Evolutionary conservation across 2,329 filamentous ascomycete species (phyloP).

Genomic region (Venturia asperata): DNA sequence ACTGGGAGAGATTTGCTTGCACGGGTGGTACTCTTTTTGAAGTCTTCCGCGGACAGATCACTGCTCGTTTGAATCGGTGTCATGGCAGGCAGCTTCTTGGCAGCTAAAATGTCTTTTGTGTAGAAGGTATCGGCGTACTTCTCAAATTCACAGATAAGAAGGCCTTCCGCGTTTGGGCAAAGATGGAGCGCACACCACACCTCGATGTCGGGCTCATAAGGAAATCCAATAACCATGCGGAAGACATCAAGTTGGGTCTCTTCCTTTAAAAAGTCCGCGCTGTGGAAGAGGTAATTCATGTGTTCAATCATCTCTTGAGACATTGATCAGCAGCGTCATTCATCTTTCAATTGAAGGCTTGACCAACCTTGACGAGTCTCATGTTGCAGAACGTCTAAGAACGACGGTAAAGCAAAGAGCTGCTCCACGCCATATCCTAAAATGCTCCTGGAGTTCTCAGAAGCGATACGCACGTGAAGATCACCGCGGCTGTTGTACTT

Average conservation of each 20-base stretch:
- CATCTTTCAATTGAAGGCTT: not conserved
- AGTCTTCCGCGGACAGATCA: not conserved
- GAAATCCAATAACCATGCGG: slow-evolving; percentile 6
- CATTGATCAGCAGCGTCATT: not conserved
- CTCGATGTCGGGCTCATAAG: slow-evolving; percentile 6
- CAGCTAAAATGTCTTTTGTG: not conserved
- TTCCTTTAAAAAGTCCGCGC: not conserved
- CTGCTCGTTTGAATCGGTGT: not conserved
- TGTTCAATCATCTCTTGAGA: not conserved
- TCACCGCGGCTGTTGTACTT: slow-evolving; percentile 3
- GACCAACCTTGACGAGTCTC: slow-evolving; percentile 7
- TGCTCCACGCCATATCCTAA: slow-evolving; percentile 10
- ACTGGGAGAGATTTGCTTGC: slow-evolving; percentile 5
- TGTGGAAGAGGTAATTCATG: slow-evolving; percentile 1
- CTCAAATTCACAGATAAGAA: slow-evolving; percentile 7
- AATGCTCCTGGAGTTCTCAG: not conserved
- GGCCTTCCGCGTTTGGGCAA: not conserved
- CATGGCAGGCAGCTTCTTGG: slow-evolving; percentile 1
- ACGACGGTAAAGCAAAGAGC: not conserved
- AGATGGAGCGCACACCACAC: not conserved
- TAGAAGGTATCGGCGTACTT: slow-evolving; percentile 5
- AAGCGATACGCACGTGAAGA: not conserved
- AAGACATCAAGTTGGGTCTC: slow-evolving; percentile 3
- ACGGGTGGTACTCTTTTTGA: slow-evolving; percentile 5
- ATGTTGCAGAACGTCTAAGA: not conserved